Evolutionary conservation across 164 flowering plant species (phyloP), one percentile per base, ranked within the genome.

Genomic region (Dillenia turbinata): DNA sequence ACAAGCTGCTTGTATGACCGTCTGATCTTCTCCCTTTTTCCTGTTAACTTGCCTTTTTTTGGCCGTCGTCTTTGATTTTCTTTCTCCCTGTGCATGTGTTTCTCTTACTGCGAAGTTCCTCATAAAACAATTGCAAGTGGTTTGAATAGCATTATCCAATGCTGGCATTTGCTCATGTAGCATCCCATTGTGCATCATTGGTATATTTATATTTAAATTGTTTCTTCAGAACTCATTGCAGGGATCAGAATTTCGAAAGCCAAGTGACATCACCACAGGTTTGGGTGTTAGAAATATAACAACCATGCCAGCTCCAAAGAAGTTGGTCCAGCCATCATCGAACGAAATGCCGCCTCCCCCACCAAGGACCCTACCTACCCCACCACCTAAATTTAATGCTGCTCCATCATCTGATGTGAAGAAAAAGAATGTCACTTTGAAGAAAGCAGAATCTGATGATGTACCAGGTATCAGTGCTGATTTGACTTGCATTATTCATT

Each of bases 221-320:
- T 51, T 62, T 74, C 56, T 56, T 54, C 71, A 71, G 72, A 71
- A 81, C 72, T 71, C 57, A 62, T 61, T 73, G 52, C 90, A 85
- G 88, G 91, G 65, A 61, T 73, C 77, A 43, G 85, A 81, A 61
- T 54, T 66, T 64, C 62, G 54, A 55, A 77, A 79, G 72, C 80
- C 78, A 63, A 69, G 74, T 73, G 71, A 65, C 62, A 53, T 57
- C n/a, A 63, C 55, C 11, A 72, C 71, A 55, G 75, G 75, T 62
- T 40, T 54, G 56, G 71, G 57, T 52, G 66, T 53, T 14, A 82
- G 79, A 73, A 76, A 74, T 66, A 60, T 73, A 64, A 74, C 85
- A 13, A 73, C 60, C 19, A 79, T 83, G 81, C 85, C 83, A 51
- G 74, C 92, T 70, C 85, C 90, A 53, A 85, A 69, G 83, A 86